Base-by-base conservation (phyloP, 1,284 basidiomycete species). In the Apiotrichum sp. region DNA sequence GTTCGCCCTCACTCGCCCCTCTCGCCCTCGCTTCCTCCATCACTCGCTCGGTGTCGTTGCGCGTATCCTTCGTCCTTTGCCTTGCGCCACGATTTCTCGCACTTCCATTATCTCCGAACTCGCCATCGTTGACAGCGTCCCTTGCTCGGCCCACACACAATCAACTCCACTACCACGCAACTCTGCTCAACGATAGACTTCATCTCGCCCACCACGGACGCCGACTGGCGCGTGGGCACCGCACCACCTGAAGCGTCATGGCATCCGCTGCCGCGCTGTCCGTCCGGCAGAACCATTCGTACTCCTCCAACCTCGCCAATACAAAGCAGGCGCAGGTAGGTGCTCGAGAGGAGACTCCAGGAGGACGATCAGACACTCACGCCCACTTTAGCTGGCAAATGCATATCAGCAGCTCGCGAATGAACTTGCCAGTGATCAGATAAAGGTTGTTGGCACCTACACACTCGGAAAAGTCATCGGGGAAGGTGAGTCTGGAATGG, bases 321-420 rank as follows among this genome's bases (percentile, higher is more conserved):
- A 68, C 68, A 53, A 65, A 62, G 55, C 65, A 69, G 49, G 70
- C 70, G 8, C 67, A 71, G 61, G 67, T 71, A 44, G 35, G 62
- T 59, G 36, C 36, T 9, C 8, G 8, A 38, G 8, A 31, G 33
- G n/a, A 40, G 9, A 9, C 39, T 29, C 3, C 8, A n/a, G 16
- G 4, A 35, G n/a, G 9, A n/a, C 39, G 6, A 8, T 16, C 29
- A 39, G 42, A 48, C 54, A 13, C 50, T 35, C 22, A 34, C 35
- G 9, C 6, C 14, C 44, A 10, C 5, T n/a, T 7, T 62, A 93
- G 78, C 88, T 98, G 68, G 86, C 88, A 63, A 88, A 84, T 69
- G 96, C 95, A 56, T 98, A 98, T 79, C 92, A 93, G 77, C 92
- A 96, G 78, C 84, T 98, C 8, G 93, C 93, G 58, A 93, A 87